Evolutionary conservation across 768 basidiomycete genomes (phyloP).

Genomic region (Suillus alpinus): DNA sequence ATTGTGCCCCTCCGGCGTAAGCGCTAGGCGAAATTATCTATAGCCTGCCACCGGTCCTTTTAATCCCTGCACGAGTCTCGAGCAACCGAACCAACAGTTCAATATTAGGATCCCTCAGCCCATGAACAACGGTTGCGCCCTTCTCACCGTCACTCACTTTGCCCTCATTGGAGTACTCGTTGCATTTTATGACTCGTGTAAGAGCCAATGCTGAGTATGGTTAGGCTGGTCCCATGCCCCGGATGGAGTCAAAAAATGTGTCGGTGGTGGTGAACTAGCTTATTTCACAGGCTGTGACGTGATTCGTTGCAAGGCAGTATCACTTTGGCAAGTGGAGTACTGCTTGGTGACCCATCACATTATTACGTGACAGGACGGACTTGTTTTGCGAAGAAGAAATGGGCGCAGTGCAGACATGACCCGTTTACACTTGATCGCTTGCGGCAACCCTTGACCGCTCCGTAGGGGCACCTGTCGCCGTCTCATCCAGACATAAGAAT

Average conservation of each 20-base stretch:
- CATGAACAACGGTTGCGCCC: neutral
- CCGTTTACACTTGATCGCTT: neutral
- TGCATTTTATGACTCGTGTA: neutral
- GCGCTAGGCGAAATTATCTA: constrained; percentile 30
- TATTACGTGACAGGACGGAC: neutral
- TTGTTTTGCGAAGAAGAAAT: neutral
- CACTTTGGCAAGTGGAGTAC: neutral
- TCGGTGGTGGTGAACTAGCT: neutral
- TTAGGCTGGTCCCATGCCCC: neutral
- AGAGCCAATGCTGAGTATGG: neutral
- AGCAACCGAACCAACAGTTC: neutral
- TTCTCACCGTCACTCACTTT: neutral
- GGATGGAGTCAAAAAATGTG: constrained; percentile 1
- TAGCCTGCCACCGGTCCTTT: constrained; percentile 17
- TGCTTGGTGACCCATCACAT: neutral
- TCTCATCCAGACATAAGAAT: neutral
- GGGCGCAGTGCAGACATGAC: neutral
- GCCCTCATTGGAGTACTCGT: constrained; percentile 1
- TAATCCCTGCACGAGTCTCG: constrained; percentile 13
- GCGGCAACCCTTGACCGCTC: neutral
- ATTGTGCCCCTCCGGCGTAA: constrained; percentile 18
- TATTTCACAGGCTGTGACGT: neutral
- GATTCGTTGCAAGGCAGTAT: neutral
- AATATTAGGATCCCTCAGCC: neutral
- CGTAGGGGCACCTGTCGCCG: neutral